These are phyloP conservation scores for Scedosporium minutisporum DNA, from an alignment of 2,329 filamentous ascomycete genomes.

Conservation along the genomic window DNA sequence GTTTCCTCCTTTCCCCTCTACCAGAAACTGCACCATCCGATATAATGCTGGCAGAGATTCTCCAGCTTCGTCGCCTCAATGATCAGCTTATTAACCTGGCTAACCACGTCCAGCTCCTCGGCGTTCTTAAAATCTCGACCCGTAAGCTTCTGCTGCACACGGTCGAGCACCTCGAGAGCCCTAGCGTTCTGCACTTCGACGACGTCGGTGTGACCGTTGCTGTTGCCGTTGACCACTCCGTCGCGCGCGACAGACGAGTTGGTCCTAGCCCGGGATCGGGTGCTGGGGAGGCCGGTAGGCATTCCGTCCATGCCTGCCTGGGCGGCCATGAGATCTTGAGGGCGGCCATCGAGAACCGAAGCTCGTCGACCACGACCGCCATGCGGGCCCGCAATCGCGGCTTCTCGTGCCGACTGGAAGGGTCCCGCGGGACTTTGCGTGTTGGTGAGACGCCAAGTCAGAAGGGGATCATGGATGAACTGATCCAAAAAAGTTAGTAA, in stretches of 20 bases:
- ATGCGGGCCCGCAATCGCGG: slow-evolving; percentile 36
- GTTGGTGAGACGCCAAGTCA: slow-evolving; percentile 84
- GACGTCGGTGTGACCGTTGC: slow-evolving; percentile 27
- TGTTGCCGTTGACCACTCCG: slow-evolving; percentile 21
- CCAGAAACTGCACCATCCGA: slow-evolving; percentile 99
- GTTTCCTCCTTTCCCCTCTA: slow-evolving; percentile 25
- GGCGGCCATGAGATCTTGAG: slow-evolving; percentile 46
- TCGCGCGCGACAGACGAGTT: slow-evolving; percentile 42
- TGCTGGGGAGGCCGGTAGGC: slow-evolving; percentile 35
- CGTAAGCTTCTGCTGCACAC: slow-evolving; percentile 92
- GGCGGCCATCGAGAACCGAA: slow-evolving; percentile 57
- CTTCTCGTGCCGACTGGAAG: slow-evolving; percentile 52
- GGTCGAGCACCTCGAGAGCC: slow-evolving; percentile 80
- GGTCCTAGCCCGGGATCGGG: slow-evolving; percentile 46
- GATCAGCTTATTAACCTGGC: slow-evolving; percentile 90
- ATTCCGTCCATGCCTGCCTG: slow-evolving; percentile 22
- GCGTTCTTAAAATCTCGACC: slow-evolving; percentile 82
- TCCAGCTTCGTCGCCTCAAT: slow-evolving; percentile 93
- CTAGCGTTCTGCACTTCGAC: slow-evolving; percentile 85
- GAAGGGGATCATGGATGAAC: slow-evolving; percentile 99
- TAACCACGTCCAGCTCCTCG: slow-evolving; percentile 74
- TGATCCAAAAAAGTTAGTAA: slow-evolving; percentile 23
- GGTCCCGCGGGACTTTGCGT: slow-evolving; percentile 54
- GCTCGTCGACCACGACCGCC: slow-evolving; percentile 50
- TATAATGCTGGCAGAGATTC: slow-evolving; percentile 97